These are phyloP conservation scores for Begonia masoniana DNA, from an alignment of 306 rosid genomes.

Conservation along the genomic window DNA sequence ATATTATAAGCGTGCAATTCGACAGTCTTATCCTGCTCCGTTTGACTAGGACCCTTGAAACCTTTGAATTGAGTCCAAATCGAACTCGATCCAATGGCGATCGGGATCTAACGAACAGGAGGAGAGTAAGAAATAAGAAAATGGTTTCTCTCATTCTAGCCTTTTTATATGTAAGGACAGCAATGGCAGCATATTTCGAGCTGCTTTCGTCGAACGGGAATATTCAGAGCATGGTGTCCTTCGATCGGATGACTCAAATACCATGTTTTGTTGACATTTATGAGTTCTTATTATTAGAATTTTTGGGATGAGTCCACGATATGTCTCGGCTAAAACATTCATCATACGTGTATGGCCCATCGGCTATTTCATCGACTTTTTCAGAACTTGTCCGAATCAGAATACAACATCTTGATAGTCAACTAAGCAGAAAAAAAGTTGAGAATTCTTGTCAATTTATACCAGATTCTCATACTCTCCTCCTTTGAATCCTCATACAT, in stretches of 20 bases:
- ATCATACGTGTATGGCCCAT: not conserved
- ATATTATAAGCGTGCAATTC: conserved; percentile 3
- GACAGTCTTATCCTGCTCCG: not conserved
- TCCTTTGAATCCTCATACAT: not conserved
- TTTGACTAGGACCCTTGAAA: not conserved
- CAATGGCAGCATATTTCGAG: not conserved
- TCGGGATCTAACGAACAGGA: not conserved
- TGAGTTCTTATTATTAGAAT: too few relatives aligned
- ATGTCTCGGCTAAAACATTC: too few relatives aligned
- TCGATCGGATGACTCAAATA: too few relatives aligned
- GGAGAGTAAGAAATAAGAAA: not conserved
- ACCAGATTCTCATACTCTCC: not conserved
- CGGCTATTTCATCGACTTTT: not conserved
- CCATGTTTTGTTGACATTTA: too few relatives aligned
- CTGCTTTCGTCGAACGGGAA: not conserved
- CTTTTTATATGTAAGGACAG: not conserved
- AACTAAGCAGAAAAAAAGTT: too few relatives aligned
- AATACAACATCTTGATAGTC: not conserved
- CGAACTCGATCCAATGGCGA: not conserved
- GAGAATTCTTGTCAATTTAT: not conserved
- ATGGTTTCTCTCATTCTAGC: not conserved
- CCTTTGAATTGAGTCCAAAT: not conserved
- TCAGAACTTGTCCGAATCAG: not conserved
- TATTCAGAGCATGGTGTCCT: not conserved
- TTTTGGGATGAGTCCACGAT: too few relatives aligned